Percentiles rank a stretch among this genome's conserved stretches.
phyloP scores from a whole-genome alignment of 129 eudicot genomes.

The Scalesia atractyloides region DNA sequence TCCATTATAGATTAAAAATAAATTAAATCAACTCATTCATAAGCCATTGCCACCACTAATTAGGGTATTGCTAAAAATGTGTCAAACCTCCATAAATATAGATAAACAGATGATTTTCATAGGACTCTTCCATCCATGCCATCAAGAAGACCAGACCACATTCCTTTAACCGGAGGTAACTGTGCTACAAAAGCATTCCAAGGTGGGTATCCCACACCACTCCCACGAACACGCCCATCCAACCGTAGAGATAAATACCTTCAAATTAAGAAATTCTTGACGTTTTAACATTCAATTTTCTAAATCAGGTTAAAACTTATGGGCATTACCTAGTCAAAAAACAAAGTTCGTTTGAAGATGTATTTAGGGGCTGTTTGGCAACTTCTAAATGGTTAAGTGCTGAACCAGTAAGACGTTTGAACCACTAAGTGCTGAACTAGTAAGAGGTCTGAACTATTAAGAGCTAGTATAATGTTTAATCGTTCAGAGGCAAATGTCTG shows the following conservation, averaged over 20 bases:
- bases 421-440: too few species aligned
- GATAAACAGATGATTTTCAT: slow-evolving; percentile 22
- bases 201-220: slow-evolving; percentile 97
- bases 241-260: slow-evolving; percentile 78
- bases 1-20: not conserved
- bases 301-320: not conserved
- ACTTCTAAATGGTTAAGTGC: too few species aligned
- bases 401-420: too few species aligned
- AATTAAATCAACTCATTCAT: not conserved
- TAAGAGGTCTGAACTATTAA: too few species aligned
- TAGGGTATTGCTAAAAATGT: slow-evolving; percentile 11
- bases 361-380: not conserved
- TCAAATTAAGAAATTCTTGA: slow-evolving; percentile 14
- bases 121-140: slow-evolving; percentile 97
- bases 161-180: slow-evolving; percentile 88
- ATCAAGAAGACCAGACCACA: slow-evolving; percentile 96
- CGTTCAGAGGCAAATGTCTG: too few species aligned
- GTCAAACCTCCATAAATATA: slow-evolving; percentile 38
- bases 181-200: slow-evolving; percentile 98
- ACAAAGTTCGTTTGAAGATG: slow-evolving; percentile 1
- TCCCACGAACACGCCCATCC: slow-evolving; percentile 96
- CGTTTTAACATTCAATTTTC: not conserved
- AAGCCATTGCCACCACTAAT: not conserved
- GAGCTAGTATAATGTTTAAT: too few species aligned
- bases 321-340: slow-evolving; percentile 4